Base-by-base conservation (phyloP, 768 basidiomycete species). In the Pisolithus orientalis region DNA sequence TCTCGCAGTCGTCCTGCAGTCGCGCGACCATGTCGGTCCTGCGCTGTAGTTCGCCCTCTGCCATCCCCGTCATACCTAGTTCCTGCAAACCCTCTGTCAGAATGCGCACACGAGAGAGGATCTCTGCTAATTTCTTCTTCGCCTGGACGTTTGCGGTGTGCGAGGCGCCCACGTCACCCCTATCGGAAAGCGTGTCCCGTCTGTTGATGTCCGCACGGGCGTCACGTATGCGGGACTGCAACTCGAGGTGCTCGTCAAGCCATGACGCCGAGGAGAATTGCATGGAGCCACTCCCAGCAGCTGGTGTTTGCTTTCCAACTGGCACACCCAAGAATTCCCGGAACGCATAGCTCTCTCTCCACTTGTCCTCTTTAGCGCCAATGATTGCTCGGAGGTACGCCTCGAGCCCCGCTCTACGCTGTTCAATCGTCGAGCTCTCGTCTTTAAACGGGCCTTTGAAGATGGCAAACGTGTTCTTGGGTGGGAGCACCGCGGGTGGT, bases 1-100 rank as follows among this genome's bases (percentile, higher is more conserved):
- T 90, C 73, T 89, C 89, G 72, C 90, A 87, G 65, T 97, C 94
- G 64, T 94, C 92, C 69, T 88, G 87, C 59, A 97, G 72, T 53
- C 86, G 77, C 50, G 85, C 87, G 47, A 94, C 83, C 84, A 96
- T 85, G 62, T 94, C 94, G 54, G 85, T 85, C 56, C 95, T 76
- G 51, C 95, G 74, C 70, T 87, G 85, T 61, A 92, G 74, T 75
- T 98, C 95, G n/a, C 95, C 95, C 66, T 92, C 84, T 57, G 82
- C 85, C 78, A 97, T 80, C 37, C 89, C 91, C 39, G 74, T 72
- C 66, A 81, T 67, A 7, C 75, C 87, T 37, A 90, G 75, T 39
- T 73, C 77, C 59, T 79, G 74, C 60, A 94, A 70, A 9, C 84
- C 91, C 58, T 76, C 75, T 17, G 83, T 87, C 13, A 97, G 75